Evolutionary conservation across 1,284 basidiomycete species (phyloP).

Genomic region (Naganishia sp.): DNA sequence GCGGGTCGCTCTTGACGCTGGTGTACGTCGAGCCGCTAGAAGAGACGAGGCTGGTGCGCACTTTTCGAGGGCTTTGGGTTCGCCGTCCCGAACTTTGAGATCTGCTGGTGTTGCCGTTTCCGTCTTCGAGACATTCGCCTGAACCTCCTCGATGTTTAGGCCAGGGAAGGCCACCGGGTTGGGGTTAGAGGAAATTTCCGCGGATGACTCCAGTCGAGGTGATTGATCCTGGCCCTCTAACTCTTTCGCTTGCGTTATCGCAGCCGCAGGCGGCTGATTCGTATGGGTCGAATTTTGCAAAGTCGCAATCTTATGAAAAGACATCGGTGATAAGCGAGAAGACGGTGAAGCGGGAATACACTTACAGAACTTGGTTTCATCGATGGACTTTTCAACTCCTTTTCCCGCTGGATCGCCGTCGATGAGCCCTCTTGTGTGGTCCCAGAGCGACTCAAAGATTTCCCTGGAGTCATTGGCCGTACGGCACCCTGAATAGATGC

Average conservation of each 20-base stretch:
- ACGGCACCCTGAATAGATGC: not conserved
- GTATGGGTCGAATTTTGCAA: not conserved
- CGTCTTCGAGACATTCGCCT: not conserved
- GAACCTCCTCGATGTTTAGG: too few species aligned
- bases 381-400: too few species aligned
- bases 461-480: conserved; percentile 11
- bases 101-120: not conserved
- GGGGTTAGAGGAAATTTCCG: too few species aligned
- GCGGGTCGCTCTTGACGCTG: not conserved
- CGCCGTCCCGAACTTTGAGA: not conserved
- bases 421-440: not conserved
- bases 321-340: not conserved
- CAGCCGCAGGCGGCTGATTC: not conserved
- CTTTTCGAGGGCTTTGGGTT: not conserved
- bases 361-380: not conserved
- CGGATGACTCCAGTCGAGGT: too few species aligned
- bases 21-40: not conserved
- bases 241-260: too few species aligned
- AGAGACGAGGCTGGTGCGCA: not conserved
- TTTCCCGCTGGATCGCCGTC: not conserved
- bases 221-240: too few species aligned
- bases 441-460: not conserved
- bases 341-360: not conserved
- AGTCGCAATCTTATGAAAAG: not conserved
- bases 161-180: too few species aligned